Conservation (phyloP, 805 yeast genomes). For the Saccharomycopsis sp. region DNA sequence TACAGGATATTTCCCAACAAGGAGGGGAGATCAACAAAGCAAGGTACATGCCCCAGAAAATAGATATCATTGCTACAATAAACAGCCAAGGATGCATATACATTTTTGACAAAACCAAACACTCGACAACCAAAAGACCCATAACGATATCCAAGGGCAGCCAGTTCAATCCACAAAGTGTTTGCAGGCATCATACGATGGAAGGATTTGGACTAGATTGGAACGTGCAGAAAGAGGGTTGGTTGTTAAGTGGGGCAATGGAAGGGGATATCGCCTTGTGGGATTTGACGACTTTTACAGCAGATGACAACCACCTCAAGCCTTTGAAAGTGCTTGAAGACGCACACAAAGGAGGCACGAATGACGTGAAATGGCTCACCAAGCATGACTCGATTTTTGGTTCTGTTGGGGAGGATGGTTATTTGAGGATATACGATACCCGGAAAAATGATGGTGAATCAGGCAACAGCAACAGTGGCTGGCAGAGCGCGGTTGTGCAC, state of each 20-base stretch:
- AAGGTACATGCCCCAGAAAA: constrained; percentile 75
- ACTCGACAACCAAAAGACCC: too few species aligned
- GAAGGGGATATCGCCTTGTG: constrained; percentile 58
- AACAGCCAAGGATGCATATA: constrained; percentile 57
- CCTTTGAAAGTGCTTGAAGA: constrained; percentile 22
- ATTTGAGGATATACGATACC: constrained; percentile 43
- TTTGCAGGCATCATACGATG: constrained; percentile 33
- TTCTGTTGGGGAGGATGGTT: constrained; percentile 57
- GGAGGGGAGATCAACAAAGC: constrained; percentile 67
- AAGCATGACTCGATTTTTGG: constrained; percentile 53
- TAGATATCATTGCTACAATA: constrained; percentile 68
- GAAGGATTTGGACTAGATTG: constrained; percentile 72
- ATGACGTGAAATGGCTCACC: constrained; percentile 64
- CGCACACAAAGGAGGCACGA: constrained; percentile 44
- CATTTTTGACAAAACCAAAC: constrained; percentile 78
- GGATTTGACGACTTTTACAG: constrained; percentile 46
- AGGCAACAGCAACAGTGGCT: constrained; percentile 5
- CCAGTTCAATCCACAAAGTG: constrained; percentile 41
- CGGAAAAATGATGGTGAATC: too few species aligned
- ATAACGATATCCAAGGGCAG: constrained; percentile 29
- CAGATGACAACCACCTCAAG: constrained; percentile 11
- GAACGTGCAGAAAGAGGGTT: constrained; percentile 58
- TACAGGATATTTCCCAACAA: constrained; percentile 58
- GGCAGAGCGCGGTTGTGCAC: constrained; percentile 11
- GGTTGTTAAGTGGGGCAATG: constrained; percentile 49